Base-by-base conservation (phyloP, 2,329 filamentous ascomycete genomes). In the Pezicula carpinea region DNA sequence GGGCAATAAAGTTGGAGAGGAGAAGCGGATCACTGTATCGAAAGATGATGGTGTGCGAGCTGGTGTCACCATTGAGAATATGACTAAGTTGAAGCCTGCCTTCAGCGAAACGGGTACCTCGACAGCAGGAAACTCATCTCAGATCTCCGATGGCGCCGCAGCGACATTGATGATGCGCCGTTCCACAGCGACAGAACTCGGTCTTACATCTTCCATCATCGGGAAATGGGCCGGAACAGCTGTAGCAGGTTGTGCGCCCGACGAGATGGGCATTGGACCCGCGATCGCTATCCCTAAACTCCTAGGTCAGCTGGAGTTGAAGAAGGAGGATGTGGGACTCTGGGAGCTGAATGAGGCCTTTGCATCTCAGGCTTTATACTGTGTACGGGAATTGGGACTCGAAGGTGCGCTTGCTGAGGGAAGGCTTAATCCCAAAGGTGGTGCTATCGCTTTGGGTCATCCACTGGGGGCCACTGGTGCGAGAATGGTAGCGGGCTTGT, bases 271-370 rank as follows among this genome's bases (percentile, higher is more conserved):
- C 33, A 75, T 96, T 48, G 91, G 92, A 0, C 91, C 92, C 0
- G 89, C 89, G 0, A 63, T 95, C 22, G 91, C 89, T 0, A 92
- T 96, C 44, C 91, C 91, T 6, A 87, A 85, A 64, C 74, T 96
- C 17, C 74, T 96, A n/a, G 66, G 72, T 15, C 79, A 80, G 51
- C 78, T 85, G 1, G 88, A 83, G 1, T 65, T 96, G 13, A 63
- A 69, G 36, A 83, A 72, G 11, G 72, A 74, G 2, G 89, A 96
- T 48, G 80, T 97, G 0, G 78, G 84, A 31, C 73, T 93, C 8
- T 96, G 90, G 90, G 91, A 96, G 73, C 86, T 96, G 67, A 96
- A 96, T 66, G 91, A 96, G 77, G 81, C 82, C 6, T 85, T 85
- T 66, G 81, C 81, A 3, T 82, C 77, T 58, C 81, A 85, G 67